Conservation (phyloP, 768 basidiomycete genomes). For the Phanerochaete carnosa region DNA sequence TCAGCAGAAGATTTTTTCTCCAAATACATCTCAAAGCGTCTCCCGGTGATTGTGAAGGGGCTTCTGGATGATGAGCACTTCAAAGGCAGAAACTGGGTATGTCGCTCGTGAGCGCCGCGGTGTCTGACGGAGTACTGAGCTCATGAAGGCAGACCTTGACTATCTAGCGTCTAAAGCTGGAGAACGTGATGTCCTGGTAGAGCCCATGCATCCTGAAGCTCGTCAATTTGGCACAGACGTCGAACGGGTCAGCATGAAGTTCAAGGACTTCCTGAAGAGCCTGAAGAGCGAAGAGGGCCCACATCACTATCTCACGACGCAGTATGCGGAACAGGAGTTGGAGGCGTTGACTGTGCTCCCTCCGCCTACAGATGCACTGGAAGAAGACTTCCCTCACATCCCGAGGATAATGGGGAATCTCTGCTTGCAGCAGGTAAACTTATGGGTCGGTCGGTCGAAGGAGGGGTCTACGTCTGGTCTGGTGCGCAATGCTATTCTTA, state of each 20-base stretch:
- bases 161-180: constrained; percentile 25
- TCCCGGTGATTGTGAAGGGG: constrained; percentile 23
- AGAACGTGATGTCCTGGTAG: constrained; percentile 20
- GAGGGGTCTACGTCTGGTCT: constrained; percentile 28
- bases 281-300: constrained; percentile 17
- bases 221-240: constrained; percentile 28
- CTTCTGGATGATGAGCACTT: constrained; percentile 23
- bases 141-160: constrained; percentile 20
- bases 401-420: constrained; percentile 28
- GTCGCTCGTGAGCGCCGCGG: neutral
- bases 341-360: constrained; percentile 23
- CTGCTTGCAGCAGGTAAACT: constrained; percentile 29
- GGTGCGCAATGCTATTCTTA: constrained; percentile 14
- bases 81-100: constrained; percentile 23
- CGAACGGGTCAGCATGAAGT: constrained; percentile 21
- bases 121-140: constrained; percentile 1
- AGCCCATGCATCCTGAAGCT: constrained; percentile 23
- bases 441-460: constrained; percentile 28
- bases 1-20: constrained; percentile 21
- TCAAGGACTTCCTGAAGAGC: constrained; percentile 21
- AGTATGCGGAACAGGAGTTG: constrained; percentile 26
- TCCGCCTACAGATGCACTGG: constrained; percentile 25
- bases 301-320: constrained; percentile 27
- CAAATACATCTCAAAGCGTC: constrained; percentile 21
- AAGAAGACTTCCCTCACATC: constrained; percentile 24